phyloP scores from a whole-genome alignment of 1,284 basidiomycete species.

The Bondarzewia mesenterica region DNA sequence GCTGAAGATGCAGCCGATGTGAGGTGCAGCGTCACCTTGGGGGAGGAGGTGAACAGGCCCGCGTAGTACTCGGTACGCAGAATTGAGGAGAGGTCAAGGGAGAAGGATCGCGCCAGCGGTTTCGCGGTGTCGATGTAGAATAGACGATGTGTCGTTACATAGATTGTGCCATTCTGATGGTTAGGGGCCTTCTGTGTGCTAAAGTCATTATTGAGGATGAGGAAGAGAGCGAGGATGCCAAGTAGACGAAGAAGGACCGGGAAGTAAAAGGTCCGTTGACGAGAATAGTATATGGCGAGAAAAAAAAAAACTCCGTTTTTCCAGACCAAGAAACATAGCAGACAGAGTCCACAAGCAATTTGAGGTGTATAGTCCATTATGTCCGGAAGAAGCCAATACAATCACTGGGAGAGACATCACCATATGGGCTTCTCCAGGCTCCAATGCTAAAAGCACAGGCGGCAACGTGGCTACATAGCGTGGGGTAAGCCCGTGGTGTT shows the following conservation, averaged over 20 bases:
- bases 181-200: slow-evolving; percentile 76
- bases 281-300: background rate
- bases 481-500: background rate
- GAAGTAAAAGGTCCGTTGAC: background rate
- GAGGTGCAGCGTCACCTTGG: slow-evolving; percentile 84
- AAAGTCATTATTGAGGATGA: slow-evolving; percentile 12
- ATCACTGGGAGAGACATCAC: no score
- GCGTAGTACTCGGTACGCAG: slow-evolving; percentile 84
- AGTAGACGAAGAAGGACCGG: background rate
- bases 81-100: slow-evolving; percentile 59
- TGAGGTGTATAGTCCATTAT: no score
- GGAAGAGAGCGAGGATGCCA: slow-evolving; percentile 10
- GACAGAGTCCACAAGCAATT: no score
- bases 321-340: no score
- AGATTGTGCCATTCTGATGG: slow-evolving; percentile 65
- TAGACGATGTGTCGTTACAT: slow-evolving; percentile 80
- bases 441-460: no score
- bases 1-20: slow-evolving; percentile 19
- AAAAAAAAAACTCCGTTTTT: no score
- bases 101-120: slow-evolving; percentile 44
- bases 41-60: slow-evolving; percentile 84
- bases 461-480: no score
- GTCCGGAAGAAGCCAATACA: no score
- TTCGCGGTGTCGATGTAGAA: slow-evolving; percentile 69
- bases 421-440: no score